Evolutionary conservation across 805 yeast species (phyloP), one percentile per base, ranked within the genome.

Genomic region (Danielia reshetovae): DNA sequence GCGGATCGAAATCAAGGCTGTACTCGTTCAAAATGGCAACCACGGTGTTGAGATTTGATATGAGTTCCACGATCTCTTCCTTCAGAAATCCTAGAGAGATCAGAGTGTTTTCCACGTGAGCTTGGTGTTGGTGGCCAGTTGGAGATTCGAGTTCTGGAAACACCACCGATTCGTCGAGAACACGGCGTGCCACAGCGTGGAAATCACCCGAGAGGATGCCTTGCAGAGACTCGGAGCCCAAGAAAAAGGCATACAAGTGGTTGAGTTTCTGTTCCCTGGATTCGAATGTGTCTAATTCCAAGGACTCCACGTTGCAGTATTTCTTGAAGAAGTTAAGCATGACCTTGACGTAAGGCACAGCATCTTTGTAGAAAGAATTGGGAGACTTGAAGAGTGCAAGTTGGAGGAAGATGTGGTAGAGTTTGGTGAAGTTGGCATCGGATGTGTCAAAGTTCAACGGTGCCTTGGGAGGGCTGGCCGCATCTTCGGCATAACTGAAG

Each of bases 11-110:
- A n/a, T 47, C 36, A 7, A 56, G 40, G 15, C 42, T 49, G 18
- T 49, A 52, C 24, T 61, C 68, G 18, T 46, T 47, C 14, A 63
- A 39, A 8, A 54, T 46, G 1, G 59, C 54, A 4, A 63, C 43
- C 17, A 46, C 49, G 3, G 46, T 37, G n/a, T 35, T 24, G 19
- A 44, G 32, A 11, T 40, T 38, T 10, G 39, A 24, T 11, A 36
- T 37, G 24, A 46, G 35, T n/a, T 39, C 36, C 12, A 21, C 18
- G 12, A 38, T 17, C 23, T 27, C 30, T 6, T 27, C 15, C 13
- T 27, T 15, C 16, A 13, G 23, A 17, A 27, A 15, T 5, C 12
- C 23, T 11, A 10, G 6, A 5, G 23, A 17, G 15, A 24, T 13
- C 27, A 13, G 23, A 7, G 31, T 12, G 34, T 4, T 18, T 10